Percentiles rank a stretch among this genome's conserved stretches.
These are phyloP conservation scores for Ganoderma lingzhi DNA, from an alignment of 1,284 basidiomycete genomes.

Conservation along the genomic window DNA sequence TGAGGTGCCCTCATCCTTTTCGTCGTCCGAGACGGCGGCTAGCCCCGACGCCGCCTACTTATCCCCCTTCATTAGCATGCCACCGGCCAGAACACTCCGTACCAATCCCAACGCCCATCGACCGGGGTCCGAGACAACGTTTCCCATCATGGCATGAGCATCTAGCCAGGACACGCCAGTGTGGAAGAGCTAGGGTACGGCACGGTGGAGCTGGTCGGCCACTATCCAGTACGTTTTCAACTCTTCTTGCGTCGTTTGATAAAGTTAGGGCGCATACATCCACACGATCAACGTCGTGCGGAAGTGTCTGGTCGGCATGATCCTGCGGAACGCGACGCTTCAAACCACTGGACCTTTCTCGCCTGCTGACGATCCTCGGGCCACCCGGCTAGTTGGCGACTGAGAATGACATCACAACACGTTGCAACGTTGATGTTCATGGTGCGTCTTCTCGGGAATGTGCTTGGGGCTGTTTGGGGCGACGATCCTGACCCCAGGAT, in stretches of 20 bases:
- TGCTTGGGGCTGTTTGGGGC: neutral
- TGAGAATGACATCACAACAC: neutral
- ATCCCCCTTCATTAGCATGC: neutral
- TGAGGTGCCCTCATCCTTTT: neutral
- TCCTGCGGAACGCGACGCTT: too few species aligned
- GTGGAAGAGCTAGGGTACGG: too few species aligned
- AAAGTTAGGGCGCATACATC: too few species aligned
- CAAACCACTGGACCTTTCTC: neutral
- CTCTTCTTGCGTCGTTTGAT: too few species aligned
- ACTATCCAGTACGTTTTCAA: too few species aligned
- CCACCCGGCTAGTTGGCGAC: neutral
- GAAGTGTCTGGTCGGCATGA: too few species aligned
- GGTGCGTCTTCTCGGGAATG: neutral
- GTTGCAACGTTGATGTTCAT: neutral
- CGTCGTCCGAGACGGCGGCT: neutral
- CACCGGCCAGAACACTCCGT: neutral
- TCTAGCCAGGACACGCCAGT: too few species aligned
- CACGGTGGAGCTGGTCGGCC: too few species aligned
- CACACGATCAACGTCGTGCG: too few species aligned
- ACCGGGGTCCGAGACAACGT: too few species aligned
- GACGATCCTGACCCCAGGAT: neutral
- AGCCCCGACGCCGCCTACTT: neutral
- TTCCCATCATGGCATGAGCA: neutral
- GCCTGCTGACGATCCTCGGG: neutral
- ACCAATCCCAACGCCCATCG: neutral